Percentiles rank a stretch among this genome's conserved stretches.
These are phyloP conservation scores for Mrakia gelida DNA, from an alignment of 768 basidiomycete species.

Conservation along the genomic window DNA sequence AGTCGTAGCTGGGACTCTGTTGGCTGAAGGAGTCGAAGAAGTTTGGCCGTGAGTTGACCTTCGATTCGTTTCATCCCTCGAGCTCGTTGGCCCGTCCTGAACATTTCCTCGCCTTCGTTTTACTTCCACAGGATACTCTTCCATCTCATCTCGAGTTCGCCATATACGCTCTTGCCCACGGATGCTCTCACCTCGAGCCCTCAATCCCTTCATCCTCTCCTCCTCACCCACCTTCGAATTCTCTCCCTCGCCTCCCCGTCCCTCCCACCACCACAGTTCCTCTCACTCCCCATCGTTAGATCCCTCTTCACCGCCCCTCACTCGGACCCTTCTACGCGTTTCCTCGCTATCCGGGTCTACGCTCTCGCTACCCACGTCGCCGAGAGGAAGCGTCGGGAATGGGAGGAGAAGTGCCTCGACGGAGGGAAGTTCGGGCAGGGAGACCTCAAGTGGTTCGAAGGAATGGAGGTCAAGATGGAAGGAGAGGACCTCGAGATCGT, in stretches of 20 bases:
- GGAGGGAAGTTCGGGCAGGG: constrained; percentile 50
- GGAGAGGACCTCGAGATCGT: constrained; percentile 35
- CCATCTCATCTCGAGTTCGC: constrained; percentile 44
- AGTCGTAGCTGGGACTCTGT: constrained; percentile 41
- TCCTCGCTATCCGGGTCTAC: constrained; percentile 74
- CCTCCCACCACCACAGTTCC: constrained; percentile 24
- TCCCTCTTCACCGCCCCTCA: constrained; percentile 33
- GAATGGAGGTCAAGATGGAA: constrained; percentile 1
- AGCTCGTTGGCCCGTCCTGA: not conserved
- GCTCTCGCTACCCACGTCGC: constrained; percentile 42
- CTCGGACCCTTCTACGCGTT: constrained; percentile 37
- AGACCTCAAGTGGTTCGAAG: constrained; percentile 52
- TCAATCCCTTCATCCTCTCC: constrained; percentile 28
- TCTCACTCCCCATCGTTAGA: constrained; percentile 32
- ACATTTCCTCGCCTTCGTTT: constrained; percentile 45
- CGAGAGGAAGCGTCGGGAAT: constrained; percentile 64
- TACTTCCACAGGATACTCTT: constrained; percentile 55
- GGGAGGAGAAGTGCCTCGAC: constrained; percentile 60
- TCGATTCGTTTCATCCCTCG: not conserved
- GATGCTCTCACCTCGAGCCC: constrained; percentile 30
- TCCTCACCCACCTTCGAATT: constrained; percentile 28
- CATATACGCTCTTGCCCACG: constrained; percentile 23
- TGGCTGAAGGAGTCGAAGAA: constrained; percentile 41
- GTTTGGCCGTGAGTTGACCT: constrained; percentile 43
- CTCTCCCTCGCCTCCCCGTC: constrained; percentile 25